Evolutionary conservation across 108 stramenopile species (phyloP).

Genomic region (Cyclotella sp.): DNA sequence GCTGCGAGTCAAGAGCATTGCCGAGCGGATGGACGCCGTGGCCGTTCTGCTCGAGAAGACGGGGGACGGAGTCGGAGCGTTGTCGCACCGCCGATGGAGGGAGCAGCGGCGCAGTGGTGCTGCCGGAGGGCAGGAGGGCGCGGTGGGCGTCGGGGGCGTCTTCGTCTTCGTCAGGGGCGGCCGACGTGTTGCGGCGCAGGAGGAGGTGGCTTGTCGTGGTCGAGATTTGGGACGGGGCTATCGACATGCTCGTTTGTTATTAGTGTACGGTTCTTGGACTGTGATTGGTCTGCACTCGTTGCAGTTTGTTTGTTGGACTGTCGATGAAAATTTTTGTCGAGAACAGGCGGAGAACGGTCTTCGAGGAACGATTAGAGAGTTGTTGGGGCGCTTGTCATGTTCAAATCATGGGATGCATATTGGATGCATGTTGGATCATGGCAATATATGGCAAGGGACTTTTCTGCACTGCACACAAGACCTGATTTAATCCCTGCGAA

Average conservation of each 20-base stretch:
- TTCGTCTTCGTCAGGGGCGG: not conserved
- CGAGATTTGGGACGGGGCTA: constrained; percentile 2
- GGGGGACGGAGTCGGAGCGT: constrained; percentile 8
- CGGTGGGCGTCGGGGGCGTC: not conserved
- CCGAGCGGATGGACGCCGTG: not conserved
- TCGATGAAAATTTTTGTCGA: no score
- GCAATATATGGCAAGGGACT: no score
- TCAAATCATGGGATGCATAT: no score
- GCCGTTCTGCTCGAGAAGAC: not conserved
- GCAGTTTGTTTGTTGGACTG: no score
- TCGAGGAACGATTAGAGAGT: no score
- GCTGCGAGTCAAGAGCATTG: not conserved
- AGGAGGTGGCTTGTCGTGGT: not conserved
- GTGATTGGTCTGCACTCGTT: not conserved
- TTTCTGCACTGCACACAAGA: no score
- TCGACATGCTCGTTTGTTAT: not conserved
- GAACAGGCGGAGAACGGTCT: no score
- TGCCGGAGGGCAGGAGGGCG: not conserved
- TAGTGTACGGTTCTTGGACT: not conserved
- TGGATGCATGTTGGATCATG: no score
- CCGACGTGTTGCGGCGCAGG: not conserved
- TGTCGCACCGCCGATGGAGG: constrained; percentile 4
- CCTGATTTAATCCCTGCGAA: no score
- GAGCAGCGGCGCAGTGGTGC: not conserved
- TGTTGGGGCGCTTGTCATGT: no score